These are phyloP conservation scores for Ogataea pilisensis DNA, from an alignment of 805 yeast genomes.

Conservation along the genomic window DNA sequence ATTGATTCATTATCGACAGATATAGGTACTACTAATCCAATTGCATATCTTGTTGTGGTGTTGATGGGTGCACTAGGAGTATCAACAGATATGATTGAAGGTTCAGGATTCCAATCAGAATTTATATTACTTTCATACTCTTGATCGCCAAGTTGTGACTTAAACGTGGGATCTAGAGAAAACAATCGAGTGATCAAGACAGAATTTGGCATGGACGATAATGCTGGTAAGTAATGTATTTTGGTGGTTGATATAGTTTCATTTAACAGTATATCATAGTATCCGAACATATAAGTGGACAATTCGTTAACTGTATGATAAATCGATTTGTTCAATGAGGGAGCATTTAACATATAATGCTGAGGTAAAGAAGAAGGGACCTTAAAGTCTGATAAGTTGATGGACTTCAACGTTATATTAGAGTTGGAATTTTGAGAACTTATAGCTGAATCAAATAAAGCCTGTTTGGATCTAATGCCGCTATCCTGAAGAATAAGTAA, in stretches of 20 bases:
- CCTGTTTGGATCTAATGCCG: constrained; percentile 46
- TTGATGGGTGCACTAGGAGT: constrained; percentile 11
- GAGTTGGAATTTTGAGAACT: constrained; percentile 2
- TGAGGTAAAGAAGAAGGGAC: background rate
- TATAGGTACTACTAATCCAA: constrained; percentile 47
- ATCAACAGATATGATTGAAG: constrained; percentile 35
- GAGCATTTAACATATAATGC: background rate
- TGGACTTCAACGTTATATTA: constrained; percentile 1
- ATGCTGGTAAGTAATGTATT: constrained; percentile 42
- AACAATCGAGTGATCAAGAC: constrained; percentile 45
- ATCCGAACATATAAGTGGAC: constrained; percentile 52
- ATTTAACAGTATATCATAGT: constrained; percentile 45
- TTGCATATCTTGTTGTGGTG: constrained; percentile 36
- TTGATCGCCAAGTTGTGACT: constrained; percentile 6
- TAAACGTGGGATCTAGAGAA: constrained; percentile 26
- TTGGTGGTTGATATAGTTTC: constrained; percentile 43
- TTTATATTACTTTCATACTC: background rate
- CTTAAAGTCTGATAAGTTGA: background rate
- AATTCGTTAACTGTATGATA: constrained; percentile 43
- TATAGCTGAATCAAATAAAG: constrained; percentile 43
- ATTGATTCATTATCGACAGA: constrained; percentile 23
- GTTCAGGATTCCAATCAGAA: constrained; percentile 39
- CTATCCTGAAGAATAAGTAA: constrained; percentile 46
- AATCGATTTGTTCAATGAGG: constrained; percentile 25
- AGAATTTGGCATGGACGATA: constrained; percentile 36